Evolutionary conservation across 192 early-diverging fungal species (phyloP).

Genomic region (Backusella liffmaniae): DNA sequence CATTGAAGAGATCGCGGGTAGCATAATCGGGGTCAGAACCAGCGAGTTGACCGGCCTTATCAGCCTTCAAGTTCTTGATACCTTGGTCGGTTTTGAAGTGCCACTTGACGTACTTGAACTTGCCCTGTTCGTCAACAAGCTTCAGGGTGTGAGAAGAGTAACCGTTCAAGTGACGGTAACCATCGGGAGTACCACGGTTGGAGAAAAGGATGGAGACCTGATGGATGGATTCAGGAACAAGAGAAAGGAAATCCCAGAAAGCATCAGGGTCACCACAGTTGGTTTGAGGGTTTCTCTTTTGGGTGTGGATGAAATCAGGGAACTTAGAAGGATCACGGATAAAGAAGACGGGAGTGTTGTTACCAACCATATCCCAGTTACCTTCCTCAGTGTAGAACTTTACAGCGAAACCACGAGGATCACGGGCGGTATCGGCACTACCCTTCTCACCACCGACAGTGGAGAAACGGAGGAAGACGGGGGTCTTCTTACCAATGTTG

Average conservation of each 20-base stretch:
- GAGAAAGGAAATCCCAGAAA: constrained; percentile 81
- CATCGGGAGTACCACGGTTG: constrained; percentile 81
- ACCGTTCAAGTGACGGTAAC: constrained; percentile 83
- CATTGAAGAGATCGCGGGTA: constrained; percentile 73
- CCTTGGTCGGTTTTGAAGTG: constrained; percentile 83
- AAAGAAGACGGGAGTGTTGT: constrained; percentile 85
- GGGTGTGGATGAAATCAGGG: constrained; percentile 83
- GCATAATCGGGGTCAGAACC: constrained; percentile 71
- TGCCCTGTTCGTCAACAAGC: constrained; percentile 67
- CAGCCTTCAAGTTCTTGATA: constrained; percentile 65
- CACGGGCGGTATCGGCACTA: constrained; percentile 72
- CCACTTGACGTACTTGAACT: constrained; percentile 79
- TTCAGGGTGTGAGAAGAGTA: constrained; percentile 79
- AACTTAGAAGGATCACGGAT: constrained; percentile 79
- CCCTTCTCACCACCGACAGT: constrained; percentile 78
- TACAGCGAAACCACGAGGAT: constrained; percentile 80
- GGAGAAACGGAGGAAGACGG: constrained; percentile 78
- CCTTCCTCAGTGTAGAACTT: constrained; percentile 87
- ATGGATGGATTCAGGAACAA: constrained; percentile 75
- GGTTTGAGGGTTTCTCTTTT: constrained; percentile 80
- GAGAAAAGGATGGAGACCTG: constrained; percentile 79
- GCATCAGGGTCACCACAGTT: constrained; percentile 68
- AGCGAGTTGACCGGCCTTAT: constrained; percentile 59
- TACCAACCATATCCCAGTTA: constrained; percentile 87
- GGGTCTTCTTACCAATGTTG: constrained; percentile 74